Evolutionary conservation across 1,139 yeast species (phyloP).

Genomic region (Saccharomyces pastorianus): DNA sequence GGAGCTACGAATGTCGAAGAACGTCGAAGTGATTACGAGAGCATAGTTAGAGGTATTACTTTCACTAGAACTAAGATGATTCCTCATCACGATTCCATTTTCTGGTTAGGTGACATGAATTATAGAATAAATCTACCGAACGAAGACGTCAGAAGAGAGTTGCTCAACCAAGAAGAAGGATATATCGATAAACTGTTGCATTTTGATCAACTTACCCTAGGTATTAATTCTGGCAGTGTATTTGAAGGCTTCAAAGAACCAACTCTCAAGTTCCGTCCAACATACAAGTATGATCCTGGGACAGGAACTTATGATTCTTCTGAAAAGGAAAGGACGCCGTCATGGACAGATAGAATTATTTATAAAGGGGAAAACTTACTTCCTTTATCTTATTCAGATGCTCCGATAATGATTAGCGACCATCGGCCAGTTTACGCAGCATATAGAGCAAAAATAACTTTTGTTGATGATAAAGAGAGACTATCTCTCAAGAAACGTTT

Average conservation of each 20-base stretch:
- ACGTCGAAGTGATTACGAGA: constrained; percentile 73
- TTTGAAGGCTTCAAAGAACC: constrained; percentile 72
- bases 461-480: constrained; percentile 53
- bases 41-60: constrained; percentile 42
- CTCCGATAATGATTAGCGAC: constrained; percentile 61
- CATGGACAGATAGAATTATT: constrained; percentile 92
- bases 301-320: constrained; percentile 70
- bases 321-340: constrained; percentile 88
- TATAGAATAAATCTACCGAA: constrained; percentile 68
- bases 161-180: constrained; percentile 40
- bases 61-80: constrained; percentile 45
- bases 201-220: constrained; percentile 68
- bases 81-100: constrained; percentile 70
- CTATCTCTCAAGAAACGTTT: constrained; percentile 43
- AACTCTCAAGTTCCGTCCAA: constrained; percentile 71
- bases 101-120: constrained; percentile 92
- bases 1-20: constrained; percentile 73
- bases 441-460: constrained; percentile 53
- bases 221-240: constrained; percentile 63
- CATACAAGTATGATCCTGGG: constrained; percentile 88
- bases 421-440: constrained; percentile 88
- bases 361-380: constrained; percentile 47
- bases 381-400: constrained; percentile 53
- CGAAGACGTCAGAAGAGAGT: constrained; percentile 49
- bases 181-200: constrained; percentile 46